Evolutionary conservation across 2,329 filamentous ascomycete genomes (phyloP), one percentile per base, ranked within the genome.

Genomic region (Cryphonectria nitschkei): DNA sequence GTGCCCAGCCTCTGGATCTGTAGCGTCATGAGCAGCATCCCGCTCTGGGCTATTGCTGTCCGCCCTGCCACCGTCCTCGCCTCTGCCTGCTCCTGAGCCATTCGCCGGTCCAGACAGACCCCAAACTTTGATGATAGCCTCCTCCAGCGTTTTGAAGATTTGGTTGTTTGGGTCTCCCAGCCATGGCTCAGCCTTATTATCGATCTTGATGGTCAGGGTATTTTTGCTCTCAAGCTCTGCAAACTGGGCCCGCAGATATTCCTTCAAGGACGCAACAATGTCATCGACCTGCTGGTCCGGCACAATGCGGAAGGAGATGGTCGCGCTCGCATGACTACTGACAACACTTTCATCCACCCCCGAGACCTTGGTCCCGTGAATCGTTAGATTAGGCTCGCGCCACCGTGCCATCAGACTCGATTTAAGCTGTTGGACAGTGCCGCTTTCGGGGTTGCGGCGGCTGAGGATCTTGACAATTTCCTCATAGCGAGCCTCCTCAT

Each of bases 151-250:
- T 73, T 91, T 89, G 81, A 98, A 99, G 71, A 98, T 95, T 74
- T 94, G 90, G 75, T 97, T 98, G 65, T 90, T 90, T 3, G 94
- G 94, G 76, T 98, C 94, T 19, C 96, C 95, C 0, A 99, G 88
- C 96, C 96, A 99, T 0, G 96, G 94, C 78, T 99, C 96, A 0
- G 96, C 95, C 81, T 93, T 92, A 78, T 98, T 96, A 74, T 97
- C 94, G 74, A 99, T 95, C 41, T 90, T 91, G 54, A 99, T 88
- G 1, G 86, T 91, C 50, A 99, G 85, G 7, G 85, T 87, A 77
- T 99, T 99, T 73, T 93, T 91, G 0, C 93, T 95, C 41, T 91
- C 90, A 1, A 98, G 89, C 22, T 86, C 81, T 0, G 84, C 85
- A 77, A 98, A 99, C 74, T 94, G 88, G 16, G 87, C 83, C 63